Conservation (phyloP, 2,329 filamentous ascomycete species). For the Xylaria digitata region DNA sequence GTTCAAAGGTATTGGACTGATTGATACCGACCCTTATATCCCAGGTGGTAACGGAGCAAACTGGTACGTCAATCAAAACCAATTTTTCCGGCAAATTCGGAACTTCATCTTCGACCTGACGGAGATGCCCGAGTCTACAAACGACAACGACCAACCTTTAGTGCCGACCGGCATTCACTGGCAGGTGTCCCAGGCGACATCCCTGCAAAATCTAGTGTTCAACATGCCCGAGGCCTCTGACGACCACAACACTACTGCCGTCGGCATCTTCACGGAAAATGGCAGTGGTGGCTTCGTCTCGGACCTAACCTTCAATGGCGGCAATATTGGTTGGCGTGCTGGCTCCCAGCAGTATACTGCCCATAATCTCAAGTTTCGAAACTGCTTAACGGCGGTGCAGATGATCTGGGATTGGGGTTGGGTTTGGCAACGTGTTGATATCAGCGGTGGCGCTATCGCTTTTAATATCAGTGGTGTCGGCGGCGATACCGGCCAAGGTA, state of each 20-base stretch:
- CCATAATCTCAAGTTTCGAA: slow-evolving; percentile 64
- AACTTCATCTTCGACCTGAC: slow-evolving; percentile 65
- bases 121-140: slow-evolving; percentile 56
- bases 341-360: slow-evolving; percentile 69
- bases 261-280: slow-evolving; percentile 71
- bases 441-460: slow-evolving; percentile 41
- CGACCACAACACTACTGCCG: slow-evolving; percentile 48
- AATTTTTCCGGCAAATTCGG: slow-evolving; percentile 66
- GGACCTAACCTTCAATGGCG: slow-evolving; percentile 69
- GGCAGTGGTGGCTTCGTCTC: slow-evolving; percentile 69
- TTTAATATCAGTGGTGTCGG: slow-evolving; percentile 59
- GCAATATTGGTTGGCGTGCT: slow-evolving; percentile 61
- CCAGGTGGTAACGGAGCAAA: slow-evolving; percentile 14
- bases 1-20: slow-evolving; percentile 57
- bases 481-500: slow-evolving; percentile 51
- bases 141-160: slow-evolving; percentile 54
- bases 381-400: slow-evolving; percentile 64
- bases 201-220: slow-evolving; percentile 71
- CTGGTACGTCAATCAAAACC: slow-evolving; percentile 66
- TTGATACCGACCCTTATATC: slow-evolving; percentile 38
- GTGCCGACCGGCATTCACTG: slow-evolving; percentile 66
- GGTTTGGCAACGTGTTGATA: slow-evolving; percentile 9
- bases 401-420: slow-evolving; percentile 71
- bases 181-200: slow-evolving; percentile 69
- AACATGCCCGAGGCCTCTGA: slow-evolving; percentile 57